Conservation (phyloP, 129 eudicot species). For the Deinandra increscens region DNA sequence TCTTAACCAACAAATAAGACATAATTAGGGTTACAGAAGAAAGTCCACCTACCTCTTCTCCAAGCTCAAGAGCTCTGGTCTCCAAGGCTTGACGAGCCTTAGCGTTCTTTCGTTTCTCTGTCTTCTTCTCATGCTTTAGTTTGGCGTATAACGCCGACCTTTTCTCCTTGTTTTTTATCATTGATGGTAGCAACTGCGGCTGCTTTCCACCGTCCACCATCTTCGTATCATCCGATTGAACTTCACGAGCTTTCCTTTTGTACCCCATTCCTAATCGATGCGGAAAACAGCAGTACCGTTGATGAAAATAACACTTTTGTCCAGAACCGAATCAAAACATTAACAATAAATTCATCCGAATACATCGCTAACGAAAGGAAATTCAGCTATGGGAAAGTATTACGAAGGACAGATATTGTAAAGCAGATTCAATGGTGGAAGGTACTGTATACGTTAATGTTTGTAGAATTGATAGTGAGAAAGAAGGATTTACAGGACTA, state of each 20-base stretch:
- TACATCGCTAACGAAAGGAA: background rate
- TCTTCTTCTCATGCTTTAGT: constrained; percentile 73
- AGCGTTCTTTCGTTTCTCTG: constrained; percentile 64
- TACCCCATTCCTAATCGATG: constrained; percentile 28
- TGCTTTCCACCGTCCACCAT: constrained; percentile 21
- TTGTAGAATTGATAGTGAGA: too few relatives aligned
- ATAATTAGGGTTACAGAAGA: background rate
- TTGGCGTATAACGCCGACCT: constrained; percentile 71
- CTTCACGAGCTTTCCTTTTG: constrained; percentile 33
- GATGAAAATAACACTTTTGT: too few relatives aligned
- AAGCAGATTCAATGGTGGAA: background rate
- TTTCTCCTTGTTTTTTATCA: constrained; percentile 82
- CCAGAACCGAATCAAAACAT: background rate
- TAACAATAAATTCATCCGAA: background rate
- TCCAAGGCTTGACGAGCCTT: constrained; percentile 86
- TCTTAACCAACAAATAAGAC: background rate
- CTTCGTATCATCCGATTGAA: constrained; percentile 33
- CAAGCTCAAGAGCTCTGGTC: constrained; percentile 84
- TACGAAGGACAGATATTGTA: background rate
- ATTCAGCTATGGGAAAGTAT: background rate
- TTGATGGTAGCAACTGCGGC: constrained; percentile 58
- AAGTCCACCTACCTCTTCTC: constrained; percentile 66
- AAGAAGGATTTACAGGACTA: background rate
- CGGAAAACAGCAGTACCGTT: too few relatives aligned
- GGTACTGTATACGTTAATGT: background rate